phyloP scores from a whole-genome alignment of 1,139 yeast genomes.

The Schizosaccharomyces versatilis region DNA sequence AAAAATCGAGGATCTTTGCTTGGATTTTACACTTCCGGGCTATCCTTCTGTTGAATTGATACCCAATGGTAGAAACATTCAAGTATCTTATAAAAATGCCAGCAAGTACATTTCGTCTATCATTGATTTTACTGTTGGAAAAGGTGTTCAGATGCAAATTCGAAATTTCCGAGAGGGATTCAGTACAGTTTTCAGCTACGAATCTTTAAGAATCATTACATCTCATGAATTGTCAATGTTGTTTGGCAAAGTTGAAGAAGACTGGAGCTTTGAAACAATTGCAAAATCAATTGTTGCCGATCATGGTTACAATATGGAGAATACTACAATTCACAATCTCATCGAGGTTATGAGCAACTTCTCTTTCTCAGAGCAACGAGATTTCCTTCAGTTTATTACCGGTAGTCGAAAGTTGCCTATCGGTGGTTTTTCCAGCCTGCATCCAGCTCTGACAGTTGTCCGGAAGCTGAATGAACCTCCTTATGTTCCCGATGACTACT shows the following conservation, averaged over 20 bases:
- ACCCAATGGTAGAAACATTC: slow-evolving; percentile 31
- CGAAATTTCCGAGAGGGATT: slow-evolving; percentile 61
- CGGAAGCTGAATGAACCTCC: slow-evolving; percentile 49
- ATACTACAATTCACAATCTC: slow-evolving; percentile 38
- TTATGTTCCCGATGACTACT: slow-evolving; percentile 49
- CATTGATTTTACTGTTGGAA: slow-evolving; percentile 36
- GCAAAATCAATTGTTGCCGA: slow-evolving; percentile 50
- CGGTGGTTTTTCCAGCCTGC: slow-evolving; percentile 72
- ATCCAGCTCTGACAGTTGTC: slow-evolving; percentile 75
- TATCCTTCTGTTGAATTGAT: slow-evolving; percentile 37
- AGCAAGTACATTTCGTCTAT: slow-evolving; percentile 36
- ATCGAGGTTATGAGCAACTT: slow-evolving; percentile 40
- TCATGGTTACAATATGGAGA: slow-evolving; percentile 69
- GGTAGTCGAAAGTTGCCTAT: slow-evolving; percentile 86
- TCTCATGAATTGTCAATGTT: slow-evolving; percentile 50
- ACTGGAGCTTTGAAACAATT: slow-evolving; percentile 51
- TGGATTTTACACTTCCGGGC: slow-evolving; percentile 64
- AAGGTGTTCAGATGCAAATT: slow-evolving; percentile 46
- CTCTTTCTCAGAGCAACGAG: slow-evolving; percentile 33
- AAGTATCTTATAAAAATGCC: slow-evolving; percentile 34
- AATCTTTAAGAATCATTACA: slow-evolving; percentile 47
- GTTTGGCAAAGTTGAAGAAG: slow-evolving; percentile 61
- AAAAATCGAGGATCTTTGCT: slow-evolving; percentile 30
- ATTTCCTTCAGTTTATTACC: slow-evolving; percentile 67
- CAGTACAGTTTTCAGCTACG: slow-evolving; percentile 60